These are phyloP conservation scores for Tylopilus felleus DNA, from an alignment of 768 basidiomycete genomes.

Conservation along the genomic window DNA sequence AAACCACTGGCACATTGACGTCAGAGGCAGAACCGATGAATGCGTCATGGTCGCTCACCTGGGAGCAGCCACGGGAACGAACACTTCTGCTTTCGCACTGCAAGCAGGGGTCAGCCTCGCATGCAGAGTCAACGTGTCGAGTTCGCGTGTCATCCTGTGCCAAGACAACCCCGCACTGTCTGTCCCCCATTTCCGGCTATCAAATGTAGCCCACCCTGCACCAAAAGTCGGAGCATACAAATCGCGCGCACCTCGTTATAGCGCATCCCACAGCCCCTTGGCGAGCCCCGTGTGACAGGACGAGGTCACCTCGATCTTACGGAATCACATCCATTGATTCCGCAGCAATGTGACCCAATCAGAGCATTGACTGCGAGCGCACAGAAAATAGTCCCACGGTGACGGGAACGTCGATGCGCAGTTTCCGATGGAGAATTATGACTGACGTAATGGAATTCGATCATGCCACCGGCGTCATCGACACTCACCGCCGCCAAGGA, in stretches of 20 bases:
- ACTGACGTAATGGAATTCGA: constrained; percentile 22
- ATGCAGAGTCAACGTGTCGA: constrained; percentile 8
- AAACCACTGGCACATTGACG: constrained; percentile 46
- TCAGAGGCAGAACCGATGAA: constrained; percentile 14
- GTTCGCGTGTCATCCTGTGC: constrained; percentile 10
- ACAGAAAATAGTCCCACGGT: constrained; percentile 14
- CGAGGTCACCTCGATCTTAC: constrained; percentile 9
- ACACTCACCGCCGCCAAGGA: constrained; percentile 18
- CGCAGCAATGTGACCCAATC: constrained; percentile 11
- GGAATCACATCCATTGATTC: constrained; percentile 8
- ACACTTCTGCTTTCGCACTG: constrained; percentile 81
- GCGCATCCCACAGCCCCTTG: constrained; percentile 10
- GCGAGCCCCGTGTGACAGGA: neutral
- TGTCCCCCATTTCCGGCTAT: constrained; percentile 17
- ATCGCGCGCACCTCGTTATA: constrained; percentile 6
- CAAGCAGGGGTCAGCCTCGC: constrained; percentile 16
- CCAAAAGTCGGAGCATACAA: neutral
- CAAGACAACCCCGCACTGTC: constrained; percentile 8
- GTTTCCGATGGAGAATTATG: neutral
- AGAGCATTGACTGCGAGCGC: neutral
- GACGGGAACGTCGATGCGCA: constrained; percentile 2
- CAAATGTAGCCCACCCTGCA: neutral
- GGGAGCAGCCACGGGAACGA: constrained; percentile 81
- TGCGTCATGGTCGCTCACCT: constrained; percentile 51
- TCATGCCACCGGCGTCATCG: constrained; percentile 30